Conservation (phyloP, 1,284 basidiomycete species). For the Apiotrichum gamsii region DNA sequence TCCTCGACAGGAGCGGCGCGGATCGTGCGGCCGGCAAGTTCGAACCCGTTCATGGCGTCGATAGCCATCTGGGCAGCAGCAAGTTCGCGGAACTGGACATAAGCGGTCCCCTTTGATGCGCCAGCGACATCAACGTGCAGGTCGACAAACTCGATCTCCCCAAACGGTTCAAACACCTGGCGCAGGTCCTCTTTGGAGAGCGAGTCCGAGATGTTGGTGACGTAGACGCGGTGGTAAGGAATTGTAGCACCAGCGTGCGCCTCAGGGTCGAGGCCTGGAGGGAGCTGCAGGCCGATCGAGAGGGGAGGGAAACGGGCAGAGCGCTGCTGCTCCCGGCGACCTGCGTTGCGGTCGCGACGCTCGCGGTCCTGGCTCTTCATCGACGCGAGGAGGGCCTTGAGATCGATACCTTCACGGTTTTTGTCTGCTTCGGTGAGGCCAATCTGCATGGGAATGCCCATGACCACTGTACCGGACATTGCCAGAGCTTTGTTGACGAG, state of each 20-base stretch:
- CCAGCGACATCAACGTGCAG: constrained; percentile 69
- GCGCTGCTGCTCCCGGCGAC: constrained; percentile 5
- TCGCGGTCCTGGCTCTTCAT: neutral
- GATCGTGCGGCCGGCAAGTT: constrained; percentile 83
- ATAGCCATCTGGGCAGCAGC: constrained; percentile 93
- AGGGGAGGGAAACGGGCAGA: constrained; percentile 32
- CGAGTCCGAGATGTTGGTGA: constrained; percentile 93
- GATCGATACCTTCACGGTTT: constrained; percentile 57
- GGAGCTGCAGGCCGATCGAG: constrained; percentile 28
- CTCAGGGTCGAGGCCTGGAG: constrained; percentile 42
- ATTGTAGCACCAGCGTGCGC: constrained; percentile 47
- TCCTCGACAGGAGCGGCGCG: constrained; percentile 87
- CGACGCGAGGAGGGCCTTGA: constrained; percentile 7
- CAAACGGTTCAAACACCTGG: constrained; percentile 98
- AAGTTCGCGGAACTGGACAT: constrained; percentile 88
- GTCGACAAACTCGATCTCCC: constrained; percentile 95
- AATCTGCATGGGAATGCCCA: constrained; percentile 95
- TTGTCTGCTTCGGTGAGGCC: constrained; percentile 94
- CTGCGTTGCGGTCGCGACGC: constrained; percentile 8
- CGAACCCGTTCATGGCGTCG: constrained; percentile 97
- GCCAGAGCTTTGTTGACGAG: constrained; percentile 83
- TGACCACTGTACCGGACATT: constrained; percentile 78
- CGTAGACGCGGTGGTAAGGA: constrained; percentile 71
- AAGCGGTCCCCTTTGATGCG: constrained; percentile 80
- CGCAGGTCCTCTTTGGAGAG: constrained; percentile 92